Evolutionary conservation across 306 rosid genomes (phyloP), one percentile per base, ranked within the genome.

Genomic region (Pyrus communis): DNA sequence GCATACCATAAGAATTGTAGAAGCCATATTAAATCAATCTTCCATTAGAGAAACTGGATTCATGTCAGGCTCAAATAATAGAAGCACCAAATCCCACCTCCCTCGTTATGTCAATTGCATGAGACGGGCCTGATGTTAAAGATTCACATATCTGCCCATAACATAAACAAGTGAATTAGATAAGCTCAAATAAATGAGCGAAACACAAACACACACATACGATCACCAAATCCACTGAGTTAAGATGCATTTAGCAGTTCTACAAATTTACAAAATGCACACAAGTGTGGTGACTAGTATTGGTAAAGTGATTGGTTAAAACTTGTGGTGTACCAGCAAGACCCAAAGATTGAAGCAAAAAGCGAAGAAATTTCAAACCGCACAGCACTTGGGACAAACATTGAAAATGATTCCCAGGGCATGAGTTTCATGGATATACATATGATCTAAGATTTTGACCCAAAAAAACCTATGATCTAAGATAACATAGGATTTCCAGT

Each of bases 71-170:
- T 68, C 62, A n/a, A 77, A 66, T 8, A n/a, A 28, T 17, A 67
- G 46, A 58, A 35, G 72, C 76, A 81, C 62, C 33, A 72, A 82
- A 27, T 69, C 86, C 68, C 81, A 90, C 99, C 97, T 95, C 97
- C 72, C 97, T 86, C 1, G 97, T 92, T 81, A 95, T 90, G 86
- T 92, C 97, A 73, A 92, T 88, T 4, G 97, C 99, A 83, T 92
- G 97, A 76, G 87, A 89, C 82, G 99, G 99, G 69, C 96, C 97
- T 3, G 97, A 89, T 71, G 99, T 95, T 69, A 90, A 78, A 59
- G 97, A 92, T 77, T 92, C 99, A 27, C 84, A 83, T 86, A 95
- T 89, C 99, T 95, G 87, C 77, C 78, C 83, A 79, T 49, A 75
- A 75, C 70, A 78, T 73, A 69, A 57, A 71, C 71, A 84, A 80